A percentile compares a stretch with the other conserved stretches of the same genome.
These are phyloP conservation scores for Juglanconis juglandina DNA, from an alignment of 2,329 filamentous ascomycete genomes.

Conservation along the genomic window DNA sequence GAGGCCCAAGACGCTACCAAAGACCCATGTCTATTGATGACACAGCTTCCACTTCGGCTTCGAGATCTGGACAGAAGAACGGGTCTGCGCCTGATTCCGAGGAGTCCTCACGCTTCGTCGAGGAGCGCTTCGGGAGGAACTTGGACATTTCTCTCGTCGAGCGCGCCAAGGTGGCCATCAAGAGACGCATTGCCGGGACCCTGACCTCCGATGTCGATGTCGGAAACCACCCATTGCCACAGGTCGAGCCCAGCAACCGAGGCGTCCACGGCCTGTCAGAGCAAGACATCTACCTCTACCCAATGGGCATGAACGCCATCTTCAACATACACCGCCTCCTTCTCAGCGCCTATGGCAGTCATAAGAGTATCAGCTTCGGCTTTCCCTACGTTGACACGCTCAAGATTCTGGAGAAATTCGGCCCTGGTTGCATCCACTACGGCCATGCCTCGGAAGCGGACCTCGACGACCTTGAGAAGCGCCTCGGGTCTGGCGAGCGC, in stretches of 20 bases:
- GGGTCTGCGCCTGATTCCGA: slow-evolving; percentile 38
- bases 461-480: slow-evolving; percentile 75
- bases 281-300: slow-evolving; percentile 84
- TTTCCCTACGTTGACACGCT: slow-evolving; percentile 97
- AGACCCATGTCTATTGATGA: slow-evolving; percentile 45
- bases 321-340: slow-evolving; percentile 81
- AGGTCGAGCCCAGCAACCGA: slow-evolving; percentile 46
- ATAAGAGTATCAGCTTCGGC: slow-evolving; percentile 86
- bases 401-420: slow-evolving; percentile 93
- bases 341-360: slow-evolving; percentile 57
- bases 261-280: slow-evolving; percentile 68
- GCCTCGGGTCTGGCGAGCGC: slow-evolving; percentile 67
- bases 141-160: slow-evolving; percentile 74
- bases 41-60: slow-evolving; percentile 18
- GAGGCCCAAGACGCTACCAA: slow-evolving; percentile 80
- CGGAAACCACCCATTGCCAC: slow-evolving; percentile 46
- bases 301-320: slow-evolving; percentile 92
- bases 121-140: slow-evolving; percentile 92
- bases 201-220: slow-evolving; percentile 70
- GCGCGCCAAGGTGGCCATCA: slow-evolving; percentile 81
- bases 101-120: slow-evolving; percentile 78
- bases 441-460: slow-evolving; percentile 74
- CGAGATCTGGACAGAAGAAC: slow-evolving; percentile 15
- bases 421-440: slow-evolving; percentile 84
- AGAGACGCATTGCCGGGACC: slow-evolving; percentile 82